Evolutionary conservation across 441 rosid genomes (phyloP).

Genomic region (Populus hybrid): DNA sequence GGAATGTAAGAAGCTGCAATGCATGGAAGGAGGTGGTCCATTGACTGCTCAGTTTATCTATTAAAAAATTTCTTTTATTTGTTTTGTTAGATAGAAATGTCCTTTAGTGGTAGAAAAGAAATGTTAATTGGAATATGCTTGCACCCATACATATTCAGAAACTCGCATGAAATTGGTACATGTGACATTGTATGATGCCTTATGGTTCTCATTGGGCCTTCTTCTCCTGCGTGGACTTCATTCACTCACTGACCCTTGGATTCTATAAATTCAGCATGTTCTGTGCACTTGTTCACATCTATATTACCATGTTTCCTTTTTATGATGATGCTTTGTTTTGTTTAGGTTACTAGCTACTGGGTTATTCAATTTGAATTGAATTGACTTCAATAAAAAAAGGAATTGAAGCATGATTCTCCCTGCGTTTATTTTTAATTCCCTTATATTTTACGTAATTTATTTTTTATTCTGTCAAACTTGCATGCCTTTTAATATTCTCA

Average conservation of each 20-base stretch:
- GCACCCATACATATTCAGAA: neutral
- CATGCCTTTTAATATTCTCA: neutral
- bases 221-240: neutral
- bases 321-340: neutral
- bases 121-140: neutral
- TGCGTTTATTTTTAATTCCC: neutral
- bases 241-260: neutral
- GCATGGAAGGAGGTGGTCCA: neutral
- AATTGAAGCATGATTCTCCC: neutral
- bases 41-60: neutral
- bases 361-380: neutral
- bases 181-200: neutral
- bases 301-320: neutral
- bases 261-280: neutral
- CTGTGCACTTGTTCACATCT: neutral
- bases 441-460: neutral
- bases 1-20: neutral
- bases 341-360: neutral
- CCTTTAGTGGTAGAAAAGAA: neutral
- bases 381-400: neutral
- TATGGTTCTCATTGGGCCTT: neutral
- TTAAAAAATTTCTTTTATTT: too few species aligned
- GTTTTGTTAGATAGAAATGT: neutral
- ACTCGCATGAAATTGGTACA: neutral
- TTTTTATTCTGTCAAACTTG: neutral